Percentiles rank a stretch among this genome's conserved stretches.
Evolutionary conservation across 148 eudicot species (phyloP).

Genomic region (Rhododendron williamsianum): DNA sequence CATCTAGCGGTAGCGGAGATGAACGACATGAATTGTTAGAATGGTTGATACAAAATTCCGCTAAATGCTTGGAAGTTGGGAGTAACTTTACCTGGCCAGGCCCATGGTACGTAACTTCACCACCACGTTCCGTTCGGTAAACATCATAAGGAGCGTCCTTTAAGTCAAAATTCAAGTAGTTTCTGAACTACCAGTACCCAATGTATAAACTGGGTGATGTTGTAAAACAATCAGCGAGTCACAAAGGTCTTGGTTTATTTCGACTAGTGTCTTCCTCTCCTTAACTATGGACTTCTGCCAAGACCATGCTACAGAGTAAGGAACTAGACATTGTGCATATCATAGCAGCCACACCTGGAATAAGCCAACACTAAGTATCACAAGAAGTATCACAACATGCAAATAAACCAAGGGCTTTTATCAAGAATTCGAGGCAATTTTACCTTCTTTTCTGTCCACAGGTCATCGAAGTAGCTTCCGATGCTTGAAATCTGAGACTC

Average conservation of each 20-base stretch:
- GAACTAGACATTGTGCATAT: conserved; percentile 63
- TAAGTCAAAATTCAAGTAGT: conserved; percentile 56
- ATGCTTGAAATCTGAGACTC: not conserved
- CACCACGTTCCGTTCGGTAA: conserved; percentile 82
- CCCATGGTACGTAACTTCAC: conserved; percentile 99
- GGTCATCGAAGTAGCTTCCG: not conserved
- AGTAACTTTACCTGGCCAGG: conserved; percentile 78
- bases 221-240: conserved; percentile 73
- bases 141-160: conserved; percentile 56
- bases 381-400: not conserved
- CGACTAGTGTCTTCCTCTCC: conserved; percentile 53
- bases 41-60: not conserved
- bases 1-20: too few species aligned
- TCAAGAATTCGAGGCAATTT: not conserved
- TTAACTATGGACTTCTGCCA: conserved; percentile 74
- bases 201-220: conserved; percentile 85
- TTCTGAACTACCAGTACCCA: conserved; percentile 84
- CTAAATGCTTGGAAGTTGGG: not conserved
- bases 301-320: conserved; percentile 75
- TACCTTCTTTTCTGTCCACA: conserved; percentile 26
- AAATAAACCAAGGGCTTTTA: not conserved
- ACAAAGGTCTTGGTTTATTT: conserved; percentile 41
- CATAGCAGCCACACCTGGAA: conserved; percentile 62
- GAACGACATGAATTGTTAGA: not conserved
- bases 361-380: not conserved